Evolutionary conservation across 1,284 basidiomycete species (phyloP).

Genomic region (Apiotrichum sp.): DNA sequence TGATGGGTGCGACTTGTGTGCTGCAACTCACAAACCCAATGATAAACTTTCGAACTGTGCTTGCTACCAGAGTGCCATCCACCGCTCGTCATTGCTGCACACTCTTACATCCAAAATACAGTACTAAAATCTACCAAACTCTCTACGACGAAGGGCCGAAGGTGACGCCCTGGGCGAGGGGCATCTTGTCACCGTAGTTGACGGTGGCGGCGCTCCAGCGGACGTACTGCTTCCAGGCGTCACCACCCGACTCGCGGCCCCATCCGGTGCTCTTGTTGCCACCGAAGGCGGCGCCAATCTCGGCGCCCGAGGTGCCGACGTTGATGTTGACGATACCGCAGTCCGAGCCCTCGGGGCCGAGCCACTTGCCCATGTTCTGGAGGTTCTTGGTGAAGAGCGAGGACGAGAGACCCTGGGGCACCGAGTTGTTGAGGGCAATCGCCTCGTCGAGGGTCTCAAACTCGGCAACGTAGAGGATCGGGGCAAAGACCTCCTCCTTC

Average conservation of each 20-base stretch:
- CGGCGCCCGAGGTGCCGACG: constrained; percentile 87
- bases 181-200: constrained; percentile 83
- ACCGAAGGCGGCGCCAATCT: constrained; percentile 86
- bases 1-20: not conserved
- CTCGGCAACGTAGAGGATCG: constrained; percentile 70
- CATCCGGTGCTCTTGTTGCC: constrained; percentile 78
- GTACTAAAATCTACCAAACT: too few relatives aligned
- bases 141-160: constrained; percentile 51
- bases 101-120: too few relatives aligned
- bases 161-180: constrained; percentile 83
- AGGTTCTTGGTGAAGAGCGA: constrained; percentile 84
- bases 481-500: constrained; percentile 43
- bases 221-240: constrained; percentile 81
- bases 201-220: constrained; percentile 62
- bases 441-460: constrained; percentile 88
- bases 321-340: constrained; percentile 85
- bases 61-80: too few relatives aligned
- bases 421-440: constrained; percentile 82
- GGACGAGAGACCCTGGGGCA: constrained; percentile 80
- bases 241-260: constrained; percentile 94
- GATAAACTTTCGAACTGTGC: too few relatives aligned
- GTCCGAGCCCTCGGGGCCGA: constrained; percentile 80
- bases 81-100: too few relatives aligned
- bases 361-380: constrained; percentile 77
- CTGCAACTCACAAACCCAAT: too few relatives aligned